Conservation (phyloP, 2,329 filamentous ascomycete species). For the Apiospora arundinis region DNA sequence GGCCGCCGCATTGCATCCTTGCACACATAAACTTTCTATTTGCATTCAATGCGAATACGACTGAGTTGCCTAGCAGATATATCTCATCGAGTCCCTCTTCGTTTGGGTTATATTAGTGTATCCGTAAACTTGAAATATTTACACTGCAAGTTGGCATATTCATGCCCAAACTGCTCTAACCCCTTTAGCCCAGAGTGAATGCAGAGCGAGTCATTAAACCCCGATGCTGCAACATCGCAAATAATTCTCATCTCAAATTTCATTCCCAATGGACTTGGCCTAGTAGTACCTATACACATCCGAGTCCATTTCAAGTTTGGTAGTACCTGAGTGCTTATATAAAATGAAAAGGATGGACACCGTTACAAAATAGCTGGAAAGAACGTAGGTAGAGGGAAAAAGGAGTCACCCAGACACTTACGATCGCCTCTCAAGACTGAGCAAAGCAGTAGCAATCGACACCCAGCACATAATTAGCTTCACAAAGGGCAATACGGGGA, state of each 20-base stretch:
- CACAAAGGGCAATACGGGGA: too few relatives aligned
- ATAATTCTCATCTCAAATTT: too few relatives aligned
- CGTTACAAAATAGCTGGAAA: too few relatives aligned
- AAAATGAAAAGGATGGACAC: too few relatives aligned
- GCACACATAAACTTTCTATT: background rate
- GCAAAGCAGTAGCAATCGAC: background rate
- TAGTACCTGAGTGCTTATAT: too few relatives aligned
- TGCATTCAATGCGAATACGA: background rate
- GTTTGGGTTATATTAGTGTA: background rate
- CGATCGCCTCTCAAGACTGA: background rate
- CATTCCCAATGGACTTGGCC: background rate
- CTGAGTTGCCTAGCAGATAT: background rate
- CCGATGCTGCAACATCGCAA: background rate
- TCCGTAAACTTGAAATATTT: background rate
- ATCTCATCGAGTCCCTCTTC: too few relatives aligned
- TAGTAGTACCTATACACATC: too few relatives aligned
- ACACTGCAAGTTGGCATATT: background rate
- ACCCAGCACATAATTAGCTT: background rate
- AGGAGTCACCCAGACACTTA: background rate
- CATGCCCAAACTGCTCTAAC: background rate
- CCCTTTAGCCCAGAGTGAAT: background rate
- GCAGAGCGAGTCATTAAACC: background rate
- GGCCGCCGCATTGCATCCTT: background rate
- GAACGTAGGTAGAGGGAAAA: background rate
- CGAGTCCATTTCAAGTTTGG: too few relatives aligned